Percentiles rank a stretch among this genome's conserved stretches.
phyloP scores from a whole-genome alignment of 306 rosid species.

The Prinsepia uniflora region DNA sequence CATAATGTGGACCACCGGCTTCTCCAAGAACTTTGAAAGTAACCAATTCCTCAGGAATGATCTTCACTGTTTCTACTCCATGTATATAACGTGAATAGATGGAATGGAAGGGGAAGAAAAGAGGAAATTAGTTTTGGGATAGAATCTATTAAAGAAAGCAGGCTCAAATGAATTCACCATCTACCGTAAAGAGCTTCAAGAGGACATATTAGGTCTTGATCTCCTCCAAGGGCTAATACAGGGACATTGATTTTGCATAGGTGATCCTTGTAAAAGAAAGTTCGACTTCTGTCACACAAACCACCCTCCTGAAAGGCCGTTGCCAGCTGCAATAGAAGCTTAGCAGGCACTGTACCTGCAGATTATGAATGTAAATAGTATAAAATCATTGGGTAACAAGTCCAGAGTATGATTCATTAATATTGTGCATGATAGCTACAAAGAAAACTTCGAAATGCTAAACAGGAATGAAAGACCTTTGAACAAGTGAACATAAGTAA shows the following conservation, averaged over 20 bases:
- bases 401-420: neutral
- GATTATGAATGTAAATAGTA: constrained; percentile 4
- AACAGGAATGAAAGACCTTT: neutral
- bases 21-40: constrained; percentile 76
- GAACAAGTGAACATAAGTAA: neutral
- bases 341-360: constrained; percentile 80
- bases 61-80: constrained; percentile 76
- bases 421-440: constrained; percentile 6
- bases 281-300: constrained; percentile 62
- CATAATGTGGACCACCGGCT: constrained; percentile 77
- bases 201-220: constrained; percentile 76
- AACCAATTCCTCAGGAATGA: constrained; percentile 55
- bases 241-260: constrained; percentile 61
- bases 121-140: constrained; percentile 9
- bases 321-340: constrained; percentile 69
- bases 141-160: neutral
- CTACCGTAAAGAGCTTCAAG: constrained; percentile 92
- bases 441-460: neutral
- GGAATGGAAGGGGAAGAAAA: neutral
- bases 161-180: constrained; percentile 11
- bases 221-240: constrained; percentile 80
- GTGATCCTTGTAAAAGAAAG: constrained; percentile 67
- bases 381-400: neutral
- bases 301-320: constrained; percentile 66
- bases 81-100: neutral